Evolutionary conservation across 2,329 filamentous ascomycete species (phyloP).

Genomic region (Claviceps sorghi): DNA sequence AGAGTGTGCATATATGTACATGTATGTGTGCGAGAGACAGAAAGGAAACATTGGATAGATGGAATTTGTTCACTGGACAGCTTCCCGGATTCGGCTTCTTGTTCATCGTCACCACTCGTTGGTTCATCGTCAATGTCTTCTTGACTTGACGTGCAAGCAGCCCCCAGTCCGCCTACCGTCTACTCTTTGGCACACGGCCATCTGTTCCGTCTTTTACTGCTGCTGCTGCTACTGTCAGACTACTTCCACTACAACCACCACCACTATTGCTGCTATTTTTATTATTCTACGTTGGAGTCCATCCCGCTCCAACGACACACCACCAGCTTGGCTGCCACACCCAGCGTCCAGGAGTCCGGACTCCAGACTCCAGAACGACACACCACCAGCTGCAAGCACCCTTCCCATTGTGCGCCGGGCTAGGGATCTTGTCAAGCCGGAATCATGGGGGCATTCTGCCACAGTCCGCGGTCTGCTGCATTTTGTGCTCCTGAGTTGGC

Average conservation of each 20-base stretch:
- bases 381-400: background rate
- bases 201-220: background rate
- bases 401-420: background rate
- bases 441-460: conserved; percentile 5
- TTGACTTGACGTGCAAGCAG: background rate
- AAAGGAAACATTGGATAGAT: background rate
- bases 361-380: background rate
- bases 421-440: background rate
- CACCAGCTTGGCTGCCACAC: background rate
- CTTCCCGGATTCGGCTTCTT: background rate
- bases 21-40: background rate
- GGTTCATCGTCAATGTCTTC: background rate
- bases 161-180: background rate
- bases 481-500: conserved; percentile 1
- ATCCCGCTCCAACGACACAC: background rate
- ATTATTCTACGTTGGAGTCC: background rate
- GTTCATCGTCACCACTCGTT: background rate
- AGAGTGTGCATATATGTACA: background rate
- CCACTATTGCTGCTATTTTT: background rate
- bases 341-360: background rate
- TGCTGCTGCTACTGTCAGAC: too few relatives aligned
- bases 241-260: too few relatives aligned
- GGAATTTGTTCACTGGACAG: background rate
- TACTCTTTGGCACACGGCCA: background rate
- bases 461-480: conserved; percentile 1